Base-by-base conservation (phyloP, 352 stramenopile genomes). In the Halophytophthora polymorphica region DNA sequence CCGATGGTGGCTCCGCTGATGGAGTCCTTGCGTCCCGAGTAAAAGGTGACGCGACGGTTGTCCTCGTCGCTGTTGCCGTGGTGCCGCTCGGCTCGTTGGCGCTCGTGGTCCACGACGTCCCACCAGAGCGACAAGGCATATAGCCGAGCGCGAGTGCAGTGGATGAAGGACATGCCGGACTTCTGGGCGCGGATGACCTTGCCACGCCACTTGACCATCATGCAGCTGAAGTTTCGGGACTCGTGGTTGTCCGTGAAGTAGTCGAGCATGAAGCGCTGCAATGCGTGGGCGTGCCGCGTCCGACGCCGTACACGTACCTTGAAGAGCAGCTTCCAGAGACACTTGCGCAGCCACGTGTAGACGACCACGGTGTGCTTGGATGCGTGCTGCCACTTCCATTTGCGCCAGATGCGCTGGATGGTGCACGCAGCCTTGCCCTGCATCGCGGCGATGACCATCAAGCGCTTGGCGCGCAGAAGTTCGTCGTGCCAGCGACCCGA, bases 171-270 rank as follows among this genome's bases (percentile, higher is more conserved):
- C 58, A 61, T 64, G 37, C 77, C 64, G 23, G 76, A 45, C 3
- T 72, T 75, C 57, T 93, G 77, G 25, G 75, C 83, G 25, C 59
- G 58, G 38, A 93, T 88, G 39, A 93, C 77, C 47, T 89, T 89
- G 51, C 45, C 43, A 18, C 82, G 74, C 82, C 82, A 92, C 40
- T 71, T 71, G 36, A 78, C 22, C 82, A 92, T 90, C 61, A 90
- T 73, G 22, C 73, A 64, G 37, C 84, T 86, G 35, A 92, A 89
- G 43, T 88, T 90, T 50, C 73, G 66, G 2, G 64, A 83, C 50
- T 87, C 79, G 22, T 69, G 62, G 29, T 67, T 89, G 15, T 71
- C 76, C 7, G 61, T 70, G 33, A 65, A 73, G 43, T 88, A 44
- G 41, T 86, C 65, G 14, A 86, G 35, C 54, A 90, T 64, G 46